A percentile compares a stretch with the other conserved stretches of the same genome.
phyloP scores from a whole-genome alignment of 495 filamentous ascomycete species.

The Neurospora sp. region DNA sequence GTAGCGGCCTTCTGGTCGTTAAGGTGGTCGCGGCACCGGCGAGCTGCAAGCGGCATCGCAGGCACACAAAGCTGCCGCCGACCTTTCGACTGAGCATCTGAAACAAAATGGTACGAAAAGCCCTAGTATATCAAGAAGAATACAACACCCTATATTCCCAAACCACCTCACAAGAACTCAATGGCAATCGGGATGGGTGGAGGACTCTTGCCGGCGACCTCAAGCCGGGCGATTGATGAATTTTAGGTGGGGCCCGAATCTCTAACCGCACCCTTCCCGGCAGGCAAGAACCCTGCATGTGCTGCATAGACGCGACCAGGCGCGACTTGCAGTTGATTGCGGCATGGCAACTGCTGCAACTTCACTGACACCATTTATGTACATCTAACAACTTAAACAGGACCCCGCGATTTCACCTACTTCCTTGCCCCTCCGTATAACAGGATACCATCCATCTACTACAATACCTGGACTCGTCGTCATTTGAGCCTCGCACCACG shows the following conservation, averaged over 20 bases:
- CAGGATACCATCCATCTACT: not conserved
- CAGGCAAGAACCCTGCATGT: conserved; percentile 10
- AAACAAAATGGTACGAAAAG: conserved; percentile 2
- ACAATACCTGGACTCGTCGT: not conserved
- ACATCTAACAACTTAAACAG: not conserved
- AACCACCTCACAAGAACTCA: not conserved
- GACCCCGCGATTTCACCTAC: not conserved
- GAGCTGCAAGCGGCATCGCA: conserved; percentile 36
- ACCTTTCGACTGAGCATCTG: conserved; percentile 35
- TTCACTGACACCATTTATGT: not conserved
- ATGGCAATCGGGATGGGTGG: not conserved
- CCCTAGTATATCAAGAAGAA: not conserved
- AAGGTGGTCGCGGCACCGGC: conserved; percentile 7
- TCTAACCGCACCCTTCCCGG: not conserved
- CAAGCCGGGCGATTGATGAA: conserved; percentile 5
- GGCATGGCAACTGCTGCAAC: not conserved
- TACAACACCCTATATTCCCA: not conserved
- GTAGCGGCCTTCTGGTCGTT: conserved; percentile 1
- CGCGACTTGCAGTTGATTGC: not conserved
- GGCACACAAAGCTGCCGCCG: conserved; percentile 34
- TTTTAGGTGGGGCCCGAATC: conserved; percentile 19
- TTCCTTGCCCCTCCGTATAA: not conserved
- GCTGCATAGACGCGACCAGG: conserved; percentile 6
- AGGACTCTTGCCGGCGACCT: conserved; percentile 1
- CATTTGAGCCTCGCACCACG: not conserved